Evolutionary conservation across 768 basidiomycete genomes (phyloP), one percentile per base, ranked within the genome.

Genomic region (Kondoa subrosea): DNA sequence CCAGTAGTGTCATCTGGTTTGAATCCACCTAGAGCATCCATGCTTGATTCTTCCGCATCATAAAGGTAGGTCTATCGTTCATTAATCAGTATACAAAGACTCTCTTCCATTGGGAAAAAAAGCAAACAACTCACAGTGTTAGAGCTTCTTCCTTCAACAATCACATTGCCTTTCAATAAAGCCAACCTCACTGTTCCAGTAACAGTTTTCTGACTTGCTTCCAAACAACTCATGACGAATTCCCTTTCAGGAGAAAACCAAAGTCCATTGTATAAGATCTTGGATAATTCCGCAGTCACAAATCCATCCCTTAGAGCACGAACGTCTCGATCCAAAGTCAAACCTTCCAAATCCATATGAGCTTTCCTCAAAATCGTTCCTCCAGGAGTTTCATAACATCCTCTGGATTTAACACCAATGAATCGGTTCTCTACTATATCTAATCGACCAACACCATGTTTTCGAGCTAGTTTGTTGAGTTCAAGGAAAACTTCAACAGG

Each of bases 161-260:
- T 81, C 40, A 91, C 89, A 77, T 96, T 97, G 65, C 95, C 95
- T 81, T 92, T 92, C 84, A 93, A 90, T 57, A 96, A 80, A 78
- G 90, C 89, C 73, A 99, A 79, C 67, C 87, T 83, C 65, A 97
- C 91, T 59, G 86, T 77, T 59, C 95, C 95, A 74, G 96, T 97
- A 72, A 99, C 95, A 29, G 91, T 95, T 78, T 88, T 83, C 81
- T 99, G 95, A 77, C 88, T 90, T 56, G 90, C 85, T 2, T 91
- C 90, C 76, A 97, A 90, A 66, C 88, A 83, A 74, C 86, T 85
- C 57, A 86, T 87, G 75, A 97, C 80, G 75, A 97, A 97, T 79
- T 96, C 95, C 72, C 93, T 83, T 79, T 97, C 95, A 59, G 95
- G 92, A n/a, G 91, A 93, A 83, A 96, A 99, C 85, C 91, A 97